Percentiles rank a stretch among this genome's conserved stretches.
phyloP scores from a whole-genome alignment of 441 rosid species.

The Aleurites moluccanus region DNA sequence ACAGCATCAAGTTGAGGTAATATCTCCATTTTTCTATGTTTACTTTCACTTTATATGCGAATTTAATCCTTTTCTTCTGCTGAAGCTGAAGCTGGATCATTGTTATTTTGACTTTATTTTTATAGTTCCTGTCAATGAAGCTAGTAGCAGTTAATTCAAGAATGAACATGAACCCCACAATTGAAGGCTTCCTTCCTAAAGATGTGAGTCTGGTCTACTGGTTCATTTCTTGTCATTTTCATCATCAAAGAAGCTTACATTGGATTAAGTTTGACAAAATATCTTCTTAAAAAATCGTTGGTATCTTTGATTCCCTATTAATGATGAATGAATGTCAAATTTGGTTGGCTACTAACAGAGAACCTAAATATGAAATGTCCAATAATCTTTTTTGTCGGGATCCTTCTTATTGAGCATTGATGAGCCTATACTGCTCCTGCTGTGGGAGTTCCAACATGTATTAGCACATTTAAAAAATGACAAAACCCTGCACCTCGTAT shows the following conservation, averaged over 20 bases:
- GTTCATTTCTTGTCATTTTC: neutral
- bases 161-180: conserved; percentile 43
- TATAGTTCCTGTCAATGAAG: conserved; percentile 85
- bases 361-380: neutral
- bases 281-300: neutral
- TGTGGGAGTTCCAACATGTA: neutral
- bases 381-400: neutral
- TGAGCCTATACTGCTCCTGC: neutral
- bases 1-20: conserved; percentile 84
- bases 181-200: conserved; percentile 62
- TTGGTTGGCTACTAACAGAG: neutral
- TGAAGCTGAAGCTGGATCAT: neutral
- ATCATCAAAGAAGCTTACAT: neutral
- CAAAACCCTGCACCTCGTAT: too few species aligned
- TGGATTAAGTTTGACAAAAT: neutral
- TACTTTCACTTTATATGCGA: neutral
- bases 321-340: neutral
- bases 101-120: neutral
- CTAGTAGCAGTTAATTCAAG: conserved; percentile 81
- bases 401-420: neutral
- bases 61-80: neutral
- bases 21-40: neutral
- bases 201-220: conserved; percentile 43
- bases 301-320: neutral
- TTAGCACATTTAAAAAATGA: too few species aligned